Base-by-base conservation (phyloP, 331 rosid genomes). In the Saraca asoca region DNA sequence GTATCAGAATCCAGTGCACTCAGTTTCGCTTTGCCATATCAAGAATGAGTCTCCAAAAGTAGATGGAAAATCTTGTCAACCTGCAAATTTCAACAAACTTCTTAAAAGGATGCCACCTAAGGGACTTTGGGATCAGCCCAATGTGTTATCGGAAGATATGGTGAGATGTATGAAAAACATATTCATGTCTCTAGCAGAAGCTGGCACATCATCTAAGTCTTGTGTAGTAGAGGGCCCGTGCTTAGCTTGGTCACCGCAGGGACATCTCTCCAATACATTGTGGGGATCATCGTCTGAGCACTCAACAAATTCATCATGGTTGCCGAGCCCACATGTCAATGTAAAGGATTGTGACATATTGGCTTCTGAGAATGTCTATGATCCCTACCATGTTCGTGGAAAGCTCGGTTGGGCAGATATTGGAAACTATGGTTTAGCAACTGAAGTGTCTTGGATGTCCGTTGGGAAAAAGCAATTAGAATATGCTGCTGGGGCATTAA, bases 391-490 rank as follows among this genome's bases (percentile, higher is more conserved):
- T 46, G 95, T 87, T 39, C 82, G 83, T 18, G 88, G 91, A 48
- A 87, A 87, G 60, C 69, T 85, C 43, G 82, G 95, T 51, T 87
- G 95, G 91, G 80, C 82, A 0, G 87, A 87, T 55, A 71, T 80
- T 59, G 95, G 95, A 69, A 85, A 69, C 72, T 87, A 87, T 53
- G 82, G 85, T 54, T 76, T 79, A 53, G 88, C 87, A 17, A 66
- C 78, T 68, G 95, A 87, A 79, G 95, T 87, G 68, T 85, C 95
- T 78, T 87, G 95, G 95, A 87, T 87, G 95, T 87, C 95, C 34
- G 95, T 87, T 57, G 95, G 95, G 13, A 85, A 85, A 78, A 82
- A 87, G 72, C 95, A 87, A 75, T 72, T 87, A 64, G 95, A 87
- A 68, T 87, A 82, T 64, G 95, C 95, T 71, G 86, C 95, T 19